Evolutionary conservation across 805 yeast genomes (phyloP).

Genomic region (Wickerhamiella australiensis): DNA sequence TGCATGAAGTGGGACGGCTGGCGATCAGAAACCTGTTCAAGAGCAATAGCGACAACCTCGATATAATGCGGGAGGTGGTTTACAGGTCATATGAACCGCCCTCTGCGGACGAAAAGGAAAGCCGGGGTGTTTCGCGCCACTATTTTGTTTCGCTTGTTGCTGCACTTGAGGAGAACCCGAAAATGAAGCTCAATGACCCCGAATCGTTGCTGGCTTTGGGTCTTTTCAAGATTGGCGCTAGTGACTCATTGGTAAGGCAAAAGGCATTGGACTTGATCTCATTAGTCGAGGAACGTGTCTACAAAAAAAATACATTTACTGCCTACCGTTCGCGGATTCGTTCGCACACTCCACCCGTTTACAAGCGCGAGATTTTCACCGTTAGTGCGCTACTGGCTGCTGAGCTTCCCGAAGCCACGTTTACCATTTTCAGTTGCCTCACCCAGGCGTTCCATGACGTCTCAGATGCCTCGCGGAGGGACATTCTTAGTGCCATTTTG

Average conservation of each 20-base stretch:
- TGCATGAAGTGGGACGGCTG: conserved; percentile 50
- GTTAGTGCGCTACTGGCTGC: conserved; percentile 61
- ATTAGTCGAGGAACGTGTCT: conserved; percentile 49
- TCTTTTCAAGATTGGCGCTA: conserved; percentile 66
- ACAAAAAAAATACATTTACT: conserved; percentile 41
- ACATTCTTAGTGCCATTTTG: conserved; percentile 61
- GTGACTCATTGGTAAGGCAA: conserved; percentile 50
- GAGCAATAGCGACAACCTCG: conserved; percentile 44
- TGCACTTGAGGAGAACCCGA: conserved; percentile 40
- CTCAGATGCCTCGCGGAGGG: conserved; percentile 51
- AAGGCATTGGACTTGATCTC: conserved; percentile 63
- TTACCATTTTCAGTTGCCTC: conserved; percentile 55
- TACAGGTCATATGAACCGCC: conserved; percentile 46
- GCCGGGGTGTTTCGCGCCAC: conserved; percentile 38
- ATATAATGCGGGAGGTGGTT: conserved; percentile 46
- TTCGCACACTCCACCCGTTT: conserved; percentile 68
- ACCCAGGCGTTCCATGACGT: conserved; percentile 57
- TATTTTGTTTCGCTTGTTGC: conserved; percentile 65
- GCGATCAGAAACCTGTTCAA: conserved; percentile 60
- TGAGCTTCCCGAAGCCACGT: conserved; percentile 45
- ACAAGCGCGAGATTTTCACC: conserved; percentile 73
- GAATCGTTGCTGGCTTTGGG: conserved; percentile 65
- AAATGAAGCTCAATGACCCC: conserved; percentile 35
- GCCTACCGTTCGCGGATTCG: conserved; percentile 58
- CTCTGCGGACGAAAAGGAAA: conserved; percentile 33